These are phyloP conservation scores for Castanopsis chinensis DNA, from an alignment of 306 rosid genomes.

Conservation along the genomic window DNA sequence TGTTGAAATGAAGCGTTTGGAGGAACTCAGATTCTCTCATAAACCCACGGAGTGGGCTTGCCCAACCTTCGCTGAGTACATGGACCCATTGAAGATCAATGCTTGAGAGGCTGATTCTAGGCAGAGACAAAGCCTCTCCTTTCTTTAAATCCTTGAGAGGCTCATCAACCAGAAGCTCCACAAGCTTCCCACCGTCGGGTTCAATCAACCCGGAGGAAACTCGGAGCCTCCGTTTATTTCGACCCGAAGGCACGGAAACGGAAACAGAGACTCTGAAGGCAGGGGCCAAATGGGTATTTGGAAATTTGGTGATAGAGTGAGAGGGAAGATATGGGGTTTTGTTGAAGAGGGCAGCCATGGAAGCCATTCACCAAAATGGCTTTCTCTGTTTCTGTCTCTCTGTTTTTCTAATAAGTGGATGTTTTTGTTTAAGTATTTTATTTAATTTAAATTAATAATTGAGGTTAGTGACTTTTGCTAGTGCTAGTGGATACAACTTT, in stretches of 20 bases:
- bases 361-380: constrained; percentile 66
- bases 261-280: constrained; percentile 27
- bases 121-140: constrained; percentile 61
- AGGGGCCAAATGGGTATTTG: constrained; percentile 48
- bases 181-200: constrained; percentile 90
- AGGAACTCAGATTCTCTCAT: constrained; percentile 99
- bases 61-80: constrained; percentile 97
- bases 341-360: constrained; percentile 68
- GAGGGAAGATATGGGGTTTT: constrained; percentile 40
- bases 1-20: constrained; percentile 99
- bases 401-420: neutral
- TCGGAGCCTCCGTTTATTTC: constrained; percentile 30
- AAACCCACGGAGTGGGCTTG: constrained; percentile 85
- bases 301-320: constrained; percentile 34
- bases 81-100: constrained; percentile 89
- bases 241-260: neutral
- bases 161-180: constrained; percentile 70
- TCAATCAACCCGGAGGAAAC: constrained; percentile 75
- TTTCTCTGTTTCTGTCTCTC: no score
- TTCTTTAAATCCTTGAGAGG: constrained; percentile 46
- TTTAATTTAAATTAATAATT: neutral
- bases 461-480: neutral
- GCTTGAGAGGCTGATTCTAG: constrained; percentile 60
- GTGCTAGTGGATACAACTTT: neutral
- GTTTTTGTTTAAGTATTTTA: neutral